A percentile compares a stretch with the other conserved stretches of the same genome.
phyloP scores from a whole-genome alignment of 441 rosid genomes.

The Euphorbia schlechtendalii region DNA sequence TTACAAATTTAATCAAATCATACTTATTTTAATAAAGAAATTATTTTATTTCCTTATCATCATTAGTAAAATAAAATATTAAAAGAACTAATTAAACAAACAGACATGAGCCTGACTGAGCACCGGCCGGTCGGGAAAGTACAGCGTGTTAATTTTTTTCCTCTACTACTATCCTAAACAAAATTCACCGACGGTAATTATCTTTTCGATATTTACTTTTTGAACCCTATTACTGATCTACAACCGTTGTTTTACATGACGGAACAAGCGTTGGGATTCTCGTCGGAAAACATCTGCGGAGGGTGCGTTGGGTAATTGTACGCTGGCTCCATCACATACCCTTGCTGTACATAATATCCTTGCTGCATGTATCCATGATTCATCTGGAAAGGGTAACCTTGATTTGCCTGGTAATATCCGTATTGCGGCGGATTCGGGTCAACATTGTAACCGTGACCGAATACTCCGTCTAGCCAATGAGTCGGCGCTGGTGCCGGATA shows the following conservation, averaged over 20 bases:
- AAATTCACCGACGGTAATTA: neutral
- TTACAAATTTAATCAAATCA: neutral
- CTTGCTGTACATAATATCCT: constrained; percentile 7
- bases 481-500: constrained; percentile 29
- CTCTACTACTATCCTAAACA: neutral
- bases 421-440: constrained; percentile 6
- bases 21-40: neutral
- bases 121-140: no score
- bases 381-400: constrained; percentile 11
- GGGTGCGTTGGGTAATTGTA: constrained; percentile 15
- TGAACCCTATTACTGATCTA: constrained; percentile 1
- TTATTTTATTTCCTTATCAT: neutral
- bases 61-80: neutral
- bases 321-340: constrained; percentile 16
- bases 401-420: constrained; percentile 8
- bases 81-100: constrained; percentile 6
- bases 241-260: constrained; percentile 19
- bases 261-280: constrained; percentile 30
- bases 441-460: constrained; percentile 5
- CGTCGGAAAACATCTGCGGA: constrained; percentile 32
- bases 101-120: neutral
- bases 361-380: constrained; percentile 10
- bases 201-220: constrained; percentile 1
- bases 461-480: constrained; percentile 21
- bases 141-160: no score